Base-by-base conservation (phyloP, 345 rosid species). In the Mangifera indica region DNA sequence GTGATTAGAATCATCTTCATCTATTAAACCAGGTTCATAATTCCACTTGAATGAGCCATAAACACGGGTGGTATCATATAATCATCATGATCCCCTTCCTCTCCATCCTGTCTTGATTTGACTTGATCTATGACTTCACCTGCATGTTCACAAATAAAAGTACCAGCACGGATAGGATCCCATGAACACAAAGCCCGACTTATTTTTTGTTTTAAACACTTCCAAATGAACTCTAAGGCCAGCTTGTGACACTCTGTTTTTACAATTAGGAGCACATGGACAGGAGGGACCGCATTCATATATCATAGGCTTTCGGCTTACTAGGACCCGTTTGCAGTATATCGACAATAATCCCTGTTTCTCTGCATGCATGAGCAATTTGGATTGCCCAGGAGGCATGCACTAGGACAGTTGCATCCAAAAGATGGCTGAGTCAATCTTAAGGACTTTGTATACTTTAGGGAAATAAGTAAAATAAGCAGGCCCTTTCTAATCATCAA, bases 151-250 rank as follows among this genome's bases (percentile, higher is more conserved):
- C 97, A 91, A 40, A 91, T 87, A 82, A 92, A 95, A 56, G 91
- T 76, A 63, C 96, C 98, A 15, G 91, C 86, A 66, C 95, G 96
- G 74, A 94, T 86, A 48, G 94, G 90, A 84, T 94, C 98, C 93
- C 92, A 89, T 58, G 97, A 87, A 34, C 92, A 81, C 63, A 91
- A 84, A 11, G 91, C 97, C 99, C 98, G 92, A 71, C 77, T 82
- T 87, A 71, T 87, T 78, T 51, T 67, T 82, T 15, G 99, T 92
- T 83, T 80, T 95, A 67, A 95, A 92, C 40, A 64, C 68, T 22
- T 64, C 68, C 68, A 64, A 72, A 59, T 61, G 87, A 72, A 84
- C 75, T 76, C 83, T 95, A 13, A 86, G 22, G 46, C 99, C 97
- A 69, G 69, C 74, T 69, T 92, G 96, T 56, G 93, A 86, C 69